Conservation (phyloP, 1,284 basidiomycete genomes). For the Coriolopsis trogii region DNA sequence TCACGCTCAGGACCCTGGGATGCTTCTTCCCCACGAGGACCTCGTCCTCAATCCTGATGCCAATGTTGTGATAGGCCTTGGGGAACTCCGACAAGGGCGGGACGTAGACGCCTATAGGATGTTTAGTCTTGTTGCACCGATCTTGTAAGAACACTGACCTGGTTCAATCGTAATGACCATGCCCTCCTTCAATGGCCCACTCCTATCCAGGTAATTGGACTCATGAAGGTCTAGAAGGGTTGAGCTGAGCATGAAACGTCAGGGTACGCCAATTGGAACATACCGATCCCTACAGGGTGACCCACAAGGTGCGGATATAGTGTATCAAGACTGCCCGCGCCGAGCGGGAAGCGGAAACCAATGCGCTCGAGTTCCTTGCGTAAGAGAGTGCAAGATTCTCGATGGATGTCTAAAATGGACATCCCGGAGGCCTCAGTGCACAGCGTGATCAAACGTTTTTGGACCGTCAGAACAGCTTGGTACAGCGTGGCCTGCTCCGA, state of each 20-base stretch:
- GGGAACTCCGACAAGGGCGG: slow-evolving; percentile 80
- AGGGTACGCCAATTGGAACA: no score
- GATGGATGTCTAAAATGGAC: slow-evolving; percentile 81
- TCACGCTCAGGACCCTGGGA: slow-evolving; percentile 70
- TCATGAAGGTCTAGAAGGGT: slow-evolving; percentile 87
- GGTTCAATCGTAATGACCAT: slow-evolving; percentile 91
- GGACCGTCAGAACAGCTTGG: slow-evolving; percentile 75
- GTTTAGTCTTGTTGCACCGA: neutral
- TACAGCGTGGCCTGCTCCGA: slow-evolving; percentile 88
- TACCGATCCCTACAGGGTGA: slow-evolving; percentile 85
- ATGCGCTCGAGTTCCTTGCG: slow-evolving; percentile 78
- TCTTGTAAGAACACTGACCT: slow-evolving; percentile 41
- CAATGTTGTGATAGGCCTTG: slow-evolving; percentile 84
- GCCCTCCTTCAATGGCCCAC: slow-evolving; percentile 60
- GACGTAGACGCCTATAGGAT: slow-evolving; percentile 73
- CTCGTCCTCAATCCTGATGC: slow-evolving; percentile 93
- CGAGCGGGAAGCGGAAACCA: slow-evolving; percentile 66
- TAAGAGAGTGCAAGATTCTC: slow-evolving; percentile 72
- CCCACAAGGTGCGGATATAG: slow-evolving; percentile 89
- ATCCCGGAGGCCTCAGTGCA: slow-evolving; percentile 61
- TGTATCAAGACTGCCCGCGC: slow-evolving; percentile 67
- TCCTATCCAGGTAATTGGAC: slow-evolving; percentile 55
- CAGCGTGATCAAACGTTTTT: slow-evolving; percentile 68
- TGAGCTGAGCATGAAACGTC: no score
- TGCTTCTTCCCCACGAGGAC: slow-evolving; percentile 75